phyloP scores from a whole-genome alignment of 345 rosid species.

The Citrus australasica region DNA sequence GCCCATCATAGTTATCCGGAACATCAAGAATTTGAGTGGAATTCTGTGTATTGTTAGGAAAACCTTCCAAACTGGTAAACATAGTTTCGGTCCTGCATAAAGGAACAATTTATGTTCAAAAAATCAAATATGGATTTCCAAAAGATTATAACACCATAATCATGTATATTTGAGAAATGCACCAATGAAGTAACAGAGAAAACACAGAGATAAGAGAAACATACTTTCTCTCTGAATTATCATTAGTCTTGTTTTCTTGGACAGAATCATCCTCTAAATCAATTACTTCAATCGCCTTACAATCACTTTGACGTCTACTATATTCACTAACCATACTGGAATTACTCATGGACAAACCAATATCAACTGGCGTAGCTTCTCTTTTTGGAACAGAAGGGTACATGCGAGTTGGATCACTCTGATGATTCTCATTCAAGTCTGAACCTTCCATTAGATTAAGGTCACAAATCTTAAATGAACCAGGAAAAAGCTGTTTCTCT shows the following conservation, averaged over 20 bases:
- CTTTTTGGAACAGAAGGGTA: constrained; percentile 36
- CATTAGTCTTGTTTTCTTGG: constrained; percentile 50
- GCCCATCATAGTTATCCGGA: constrained; percentile 73
- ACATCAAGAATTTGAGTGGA: constrained; percentile 48
- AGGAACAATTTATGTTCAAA: constrained; percentile 3
- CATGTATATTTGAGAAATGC: not conserved
- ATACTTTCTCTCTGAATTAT: constrained; percentile 56
- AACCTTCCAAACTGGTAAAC: constrained; percentile 44
- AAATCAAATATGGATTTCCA: not conserved
- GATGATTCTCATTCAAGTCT: constrained; percentile 51
- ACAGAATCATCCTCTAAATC: constrained; percentile 79
- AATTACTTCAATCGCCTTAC: constrained; percentile 81
- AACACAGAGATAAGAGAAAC: constrained; percentile 16
- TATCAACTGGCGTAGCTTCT: constrained; percentile 53
- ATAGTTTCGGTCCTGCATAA: constrained; percentile 59
- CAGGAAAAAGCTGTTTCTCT: constrained; percentile 76
- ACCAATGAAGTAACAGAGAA: constrained; percentile 3
- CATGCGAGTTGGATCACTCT: constrained; percentile 33
- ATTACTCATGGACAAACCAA: constrained; percentile 78
- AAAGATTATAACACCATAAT: not conserved
- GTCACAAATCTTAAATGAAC: constrained; percentile 87
- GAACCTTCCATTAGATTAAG: constrained; percentile 81
- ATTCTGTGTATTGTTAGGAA: constrained; percentile 33
- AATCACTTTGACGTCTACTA: constrained; percentile 40
- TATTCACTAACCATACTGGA: constrained; percentile 47